These are phyloP conservation scores for Grigorovia humatica DNA, from an alignment of 805 yeast species.

Conservation along the genomic window DNA sequence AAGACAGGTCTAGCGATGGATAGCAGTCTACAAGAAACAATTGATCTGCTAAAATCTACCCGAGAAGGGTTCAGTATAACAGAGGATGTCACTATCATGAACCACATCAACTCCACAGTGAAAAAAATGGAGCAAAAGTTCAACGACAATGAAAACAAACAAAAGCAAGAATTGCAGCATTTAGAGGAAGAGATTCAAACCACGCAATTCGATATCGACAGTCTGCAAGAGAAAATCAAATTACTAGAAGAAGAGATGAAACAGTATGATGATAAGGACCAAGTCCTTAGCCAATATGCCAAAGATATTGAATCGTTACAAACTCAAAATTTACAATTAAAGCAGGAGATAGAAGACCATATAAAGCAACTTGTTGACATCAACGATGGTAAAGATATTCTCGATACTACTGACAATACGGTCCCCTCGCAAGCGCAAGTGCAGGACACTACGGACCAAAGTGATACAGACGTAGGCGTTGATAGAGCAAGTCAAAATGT, in stretches of 20 bases:
- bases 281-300: conserved; percentile 12
- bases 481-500: not conserved
- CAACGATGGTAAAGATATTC: not conserved
- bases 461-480: too few relatives aligned
- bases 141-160: conserved; percentile 3
- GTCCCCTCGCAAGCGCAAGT: too few relatives aligned
- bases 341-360: conserved; percentile 14
- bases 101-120: conserved; percentile 11
- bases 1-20: not conserved
- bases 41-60: conserved; percentile 15
- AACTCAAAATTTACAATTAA: conserved; percentile 11
- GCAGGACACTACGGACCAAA: too few relatives aligned
- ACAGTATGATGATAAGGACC: conserved; percentile 9
- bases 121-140: conserved; percentile 5
- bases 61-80: conserved; percentile 21
- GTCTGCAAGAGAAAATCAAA: conserved; percentile 7
- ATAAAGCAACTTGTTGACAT: conserved; percentile 6
- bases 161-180: conserved; percentile 6
- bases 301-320: conserved; percentile 18
- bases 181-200: conserved; percentile 6
- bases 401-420: not conserved
- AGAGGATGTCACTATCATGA: conserved; percentile 14
- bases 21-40: conserved; percentile 13
- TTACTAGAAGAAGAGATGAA: conserved; percentile 10
- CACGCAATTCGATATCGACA: conserved; percentile 4